Base-by-base conservation (phyloP, 2,329 filamentous ascomycete species). In the Pseudocercospora fuligena region DNA sequence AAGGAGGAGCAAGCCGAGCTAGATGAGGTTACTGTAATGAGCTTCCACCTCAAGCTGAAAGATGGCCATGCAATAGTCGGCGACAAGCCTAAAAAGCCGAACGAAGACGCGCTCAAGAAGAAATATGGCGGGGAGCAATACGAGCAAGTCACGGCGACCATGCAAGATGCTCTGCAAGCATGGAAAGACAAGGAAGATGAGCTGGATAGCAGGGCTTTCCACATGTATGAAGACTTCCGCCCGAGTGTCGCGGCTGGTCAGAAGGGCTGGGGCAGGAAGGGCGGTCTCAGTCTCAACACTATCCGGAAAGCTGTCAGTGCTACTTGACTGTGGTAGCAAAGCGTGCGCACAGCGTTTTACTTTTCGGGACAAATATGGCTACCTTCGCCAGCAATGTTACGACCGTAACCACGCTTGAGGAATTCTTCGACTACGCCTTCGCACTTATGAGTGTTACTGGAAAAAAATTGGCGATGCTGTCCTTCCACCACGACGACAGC, bases 181-280 rank as follows among this genome's bases (percentile, higher is more conserved):
- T 76, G 74, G 75, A 62, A 72, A 16, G 73, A 70, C 1, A 64
- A 69, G 25, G 74, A 75, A 49, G 71, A 75, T 1, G 73, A 76
- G 58, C 40, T 77, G 75, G 40, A 14, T 6, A 27, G 27, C 27
- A 27, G 27, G 27, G 27, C 27, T 27, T 27, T 27, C 27, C 27
- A 27, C 19, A 72, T 74, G 47, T 78, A 78, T 64, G 76, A 78
- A 62, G 60, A 69, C 25, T 76, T 77, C 36, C 66, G 75, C 25
- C 75, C 74, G 14, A 71, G 61, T 31, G 70, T 77, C 7, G 70
- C 65, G 3, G 33, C 62, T 11, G 73, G 73, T 5, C 73, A 76
- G 61, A 74, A 76, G 59, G 75, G 75, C 0, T 78, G 75, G 75
- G 75, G 73, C 19, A 73, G 67, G 60, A 77, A 77, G 49, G 75